These are phyloP conservation scores for Magnaporthiopsis incrustans DNA, from an alignment of 2,329 filamentous ascomycete genomes.

Conservation along the genomic window DNA sequence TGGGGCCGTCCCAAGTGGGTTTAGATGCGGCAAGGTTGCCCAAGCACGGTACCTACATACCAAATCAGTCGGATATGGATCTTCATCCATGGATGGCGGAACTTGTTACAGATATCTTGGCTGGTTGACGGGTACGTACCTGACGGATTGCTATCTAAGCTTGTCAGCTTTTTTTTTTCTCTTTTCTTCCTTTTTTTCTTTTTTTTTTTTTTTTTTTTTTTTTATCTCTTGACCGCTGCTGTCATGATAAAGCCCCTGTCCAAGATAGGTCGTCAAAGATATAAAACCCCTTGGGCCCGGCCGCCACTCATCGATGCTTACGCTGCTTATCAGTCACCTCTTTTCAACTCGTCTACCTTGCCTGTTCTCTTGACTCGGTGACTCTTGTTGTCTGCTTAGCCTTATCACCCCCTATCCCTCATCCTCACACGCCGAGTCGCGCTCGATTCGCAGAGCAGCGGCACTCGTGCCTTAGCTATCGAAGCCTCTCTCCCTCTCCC, in stretches of 20 bases:
- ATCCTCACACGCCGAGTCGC: neutral
- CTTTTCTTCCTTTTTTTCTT: neutral
- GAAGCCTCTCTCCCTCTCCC: no score
- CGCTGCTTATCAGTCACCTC: neutral
- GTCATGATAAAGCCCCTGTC: no score
- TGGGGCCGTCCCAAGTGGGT: neutral
- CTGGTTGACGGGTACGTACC: neutral
- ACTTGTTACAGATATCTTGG: neutral
- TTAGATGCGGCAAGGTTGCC: neutral
- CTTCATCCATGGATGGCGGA: neutral
- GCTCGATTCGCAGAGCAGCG: neutral
- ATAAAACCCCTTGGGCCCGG: neutral
- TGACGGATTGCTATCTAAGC: neutral
- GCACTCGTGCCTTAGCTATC: no score
- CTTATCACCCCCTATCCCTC: neutral
- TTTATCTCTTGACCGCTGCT: neutral
- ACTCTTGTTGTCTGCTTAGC: neutral
- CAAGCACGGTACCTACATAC: no score
- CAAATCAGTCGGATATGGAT: no score
- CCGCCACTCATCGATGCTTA: neutral
- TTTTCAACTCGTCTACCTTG: neutral
- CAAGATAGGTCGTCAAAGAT: neutral
- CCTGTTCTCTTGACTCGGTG: neutral
- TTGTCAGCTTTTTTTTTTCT: neutral
- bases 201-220: neutral